Conservation (phyloP, 495 filamentous ascomycete species). For the Glarea lozoyensis region DNA sequence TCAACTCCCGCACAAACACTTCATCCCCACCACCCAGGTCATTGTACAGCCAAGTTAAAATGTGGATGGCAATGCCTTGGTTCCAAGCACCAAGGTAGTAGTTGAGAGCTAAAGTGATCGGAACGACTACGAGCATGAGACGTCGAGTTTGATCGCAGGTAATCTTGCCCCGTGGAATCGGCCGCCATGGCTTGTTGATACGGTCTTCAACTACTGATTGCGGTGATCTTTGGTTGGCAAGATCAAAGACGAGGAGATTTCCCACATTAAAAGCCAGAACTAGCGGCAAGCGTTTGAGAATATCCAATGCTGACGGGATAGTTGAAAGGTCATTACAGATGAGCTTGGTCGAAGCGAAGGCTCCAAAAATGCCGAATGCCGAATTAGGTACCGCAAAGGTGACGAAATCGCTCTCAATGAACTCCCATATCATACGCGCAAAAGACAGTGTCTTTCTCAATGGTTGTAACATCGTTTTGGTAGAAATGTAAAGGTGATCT, state of each 20-base stretch:
- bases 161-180: conserved; percentile 35
- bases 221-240: conserved; percentile 41
- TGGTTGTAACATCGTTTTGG: neutral
- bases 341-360: conserved; percentile 16
- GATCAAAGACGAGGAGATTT: conserved; percentile 32
- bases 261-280: conserved; percentile 23
- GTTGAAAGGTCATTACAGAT: neutral
- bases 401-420: conserved; percentile 31
- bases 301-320: neutral
- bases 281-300: conserved; percentile 20
- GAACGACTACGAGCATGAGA: conserved; percentile 28
- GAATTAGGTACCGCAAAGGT: conserved; percentile 27
- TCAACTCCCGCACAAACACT: conserved; percentile 28
- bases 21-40: conserved; percentile 40
- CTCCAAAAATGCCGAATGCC: conserved; percentile 24
- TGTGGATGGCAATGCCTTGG: conserved; percentile 26
- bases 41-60: conserved; percentile 45
- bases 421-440: conserved; percentile 21
- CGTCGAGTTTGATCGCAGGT: conserved; percentile 27
- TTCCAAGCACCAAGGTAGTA: conserved; percentile 26
- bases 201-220: conserved; percentile 39
- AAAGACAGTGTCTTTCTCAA: neutral
- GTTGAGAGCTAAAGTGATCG: conserved; percentile 24
- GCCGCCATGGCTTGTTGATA: conserved; percentile 53
- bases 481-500: too few species aligned